phyloP scores from a whole-genome alignment of 257 asterid genomes.

The Handroanthus guayacan region DNA sequence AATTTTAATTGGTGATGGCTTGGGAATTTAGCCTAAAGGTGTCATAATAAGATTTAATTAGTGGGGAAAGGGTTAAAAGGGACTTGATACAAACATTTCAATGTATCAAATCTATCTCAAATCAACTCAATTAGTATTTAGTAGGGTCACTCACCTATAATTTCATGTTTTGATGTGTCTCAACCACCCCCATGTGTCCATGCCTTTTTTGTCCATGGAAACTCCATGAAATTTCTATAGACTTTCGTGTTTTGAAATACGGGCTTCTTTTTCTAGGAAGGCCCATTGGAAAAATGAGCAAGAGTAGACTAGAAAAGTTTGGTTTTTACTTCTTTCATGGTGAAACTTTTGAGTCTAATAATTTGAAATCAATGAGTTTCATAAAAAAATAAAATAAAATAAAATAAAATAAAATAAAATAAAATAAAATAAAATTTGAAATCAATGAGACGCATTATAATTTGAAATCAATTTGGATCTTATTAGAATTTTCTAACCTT shows the following conservation, averaged over 20 bases:
- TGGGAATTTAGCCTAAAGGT: conserved; percentile 33
- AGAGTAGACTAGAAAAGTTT: not conserved
- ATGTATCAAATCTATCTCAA: conserved; percentile 50
- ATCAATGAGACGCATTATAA: too few species aligned
- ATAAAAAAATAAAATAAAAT: too few species aligned
- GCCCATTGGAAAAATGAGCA: conserved; percentile 20
- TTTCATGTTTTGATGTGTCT: conserved; percentile 27
- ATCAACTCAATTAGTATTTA: conserved; percentile 34
- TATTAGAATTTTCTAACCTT: too few species aligned
- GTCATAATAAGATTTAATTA: conserved; percentile 31
- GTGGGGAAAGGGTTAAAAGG: conserved; percentile 22
- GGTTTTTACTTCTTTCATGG: not conserved
- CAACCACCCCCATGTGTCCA: not conserved
- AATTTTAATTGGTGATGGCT: conserved; percentile 42
- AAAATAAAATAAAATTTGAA: too few species aligned
- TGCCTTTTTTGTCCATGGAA: not conserved
- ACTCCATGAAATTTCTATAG: not conserved
- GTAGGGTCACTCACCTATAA: conserved; percentile 27
- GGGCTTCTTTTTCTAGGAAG: not conserved
- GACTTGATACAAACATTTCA: not conserved
- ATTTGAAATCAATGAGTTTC: too few species aligned
- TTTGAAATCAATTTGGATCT: too few species aligned
- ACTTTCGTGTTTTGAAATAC: not conserved
- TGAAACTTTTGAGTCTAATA: not conserved
- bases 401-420: too few species aligned